Evolutionary conservation across 495 filamentous ascomycete genomes (phyloP).

Genomic region (Penicillium pancosmium): DNA sequence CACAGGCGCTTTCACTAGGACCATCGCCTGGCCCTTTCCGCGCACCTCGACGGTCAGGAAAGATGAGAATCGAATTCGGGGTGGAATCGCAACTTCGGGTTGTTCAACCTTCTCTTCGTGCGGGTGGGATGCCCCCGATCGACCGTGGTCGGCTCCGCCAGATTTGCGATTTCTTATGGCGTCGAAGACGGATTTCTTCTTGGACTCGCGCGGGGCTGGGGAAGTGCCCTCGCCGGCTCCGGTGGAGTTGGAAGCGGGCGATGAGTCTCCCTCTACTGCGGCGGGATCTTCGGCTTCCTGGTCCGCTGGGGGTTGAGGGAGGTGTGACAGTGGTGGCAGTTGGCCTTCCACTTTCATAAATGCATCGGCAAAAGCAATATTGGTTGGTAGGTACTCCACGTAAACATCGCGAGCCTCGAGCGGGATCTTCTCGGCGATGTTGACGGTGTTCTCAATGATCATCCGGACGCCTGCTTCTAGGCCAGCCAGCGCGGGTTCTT

Average conservation of each 20-base stretch:
- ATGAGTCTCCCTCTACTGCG: slow-evolving; percentile 43
- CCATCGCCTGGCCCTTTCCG: slow-evolving; percentile 59
- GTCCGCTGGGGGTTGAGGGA: slow-evolving; percentile 37
- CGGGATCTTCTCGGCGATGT: slow-evolving; percentile 83
- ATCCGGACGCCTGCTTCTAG: slow-evolving; percentile 80
- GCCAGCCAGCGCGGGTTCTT: slow-evolving; percentile 74
- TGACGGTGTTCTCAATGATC: slow-evolving; percentile 91
- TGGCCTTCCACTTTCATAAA: slow-evolving; percentile 85
- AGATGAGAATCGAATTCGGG: slow-evolving; percentile 75
- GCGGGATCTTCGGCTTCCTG: slow-evolving; percentile 23
- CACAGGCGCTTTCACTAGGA: slow-evolving; percentile 89
- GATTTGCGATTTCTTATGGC: slow-evolving; percentile 48
- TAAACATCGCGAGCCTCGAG: slow-evolving; percentile 89
- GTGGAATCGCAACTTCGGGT: slow-evolving; percentile 14
- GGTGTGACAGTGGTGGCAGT: slow-evolving; percentile 69
- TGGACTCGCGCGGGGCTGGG: slow-evolving; percentile 16
- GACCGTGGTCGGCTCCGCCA: slow-evolving; percentile 15
- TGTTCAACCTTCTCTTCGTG: slow-evolving; percentile 20
- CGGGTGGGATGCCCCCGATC: slow-evolving; percentile 7
- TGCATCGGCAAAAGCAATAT: slow-evolving; percentile 61
- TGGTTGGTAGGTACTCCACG: slow-evolving; percentile 81
- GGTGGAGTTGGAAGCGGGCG: slow-evolving; percentile 30
- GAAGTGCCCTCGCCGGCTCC: slow-evolving; percentile 36
- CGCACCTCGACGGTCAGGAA: slow-evolving; percentile 87
- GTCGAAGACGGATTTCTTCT: slow-evolving; percentile 49